Evolutionary conservation across 352 stramenopile species (phyloP), one percentile per base, ranked within the genome.

Genomic region (Phytophthora lateralis): DNA sequence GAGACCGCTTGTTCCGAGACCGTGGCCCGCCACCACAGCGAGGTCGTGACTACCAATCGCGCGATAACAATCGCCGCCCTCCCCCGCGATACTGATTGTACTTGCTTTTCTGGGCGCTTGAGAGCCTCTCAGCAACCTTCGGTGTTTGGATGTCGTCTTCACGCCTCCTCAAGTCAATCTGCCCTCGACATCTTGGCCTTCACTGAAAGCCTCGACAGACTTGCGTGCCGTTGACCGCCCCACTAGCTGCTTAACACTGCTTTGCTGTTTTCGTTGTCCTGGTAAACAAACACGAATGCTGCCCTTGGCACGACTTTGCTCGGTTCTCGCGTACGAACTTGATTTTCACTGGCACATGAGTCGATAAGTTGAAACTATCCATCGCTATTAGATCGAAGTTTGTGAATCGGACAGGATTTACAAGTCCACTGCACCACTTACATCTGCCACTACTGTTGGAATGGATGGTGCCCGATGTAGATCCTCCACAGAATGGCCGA

Each of bases 1-100:
- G 66, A 57, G 66, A 74, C 52, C 71, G 66, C 21, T 62, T 51
- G 38, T 73, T 71, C 20, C 60, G 73, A 39, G 65, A 73, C 50
- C 63, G 71, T 48, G 71, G 55, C 26, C 60, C 60, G 8, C 69
- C 60, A 27, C 59, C 60, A 18, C 69, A 67, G 41, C 68, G 68
- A 59, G 68, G 69, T 12, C 63, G 62, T 42, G 67, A 75, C 53
- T 65, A 46, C 30, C 67, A 71, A 43, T 37, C 58, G 26, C 69
- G 69, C 38, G 65, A 72, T 45, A 73, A 63, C 54, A 55, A 62
- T 45, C 66, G 66, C 26, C 66, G 70, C 38, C 68, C 72, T 60
- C 68, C 57, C 39, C 60, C 72, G 12, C 57, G 68, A 8, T 77
- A 72, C 41, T 78, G 55, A 73, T 47, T 20, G 43, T 45, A 42